Evolutionary conservation across 2,329 filamentous ascomycete genomes (phyloP).

Genomic region (Epichloe hybrida): DNA sequence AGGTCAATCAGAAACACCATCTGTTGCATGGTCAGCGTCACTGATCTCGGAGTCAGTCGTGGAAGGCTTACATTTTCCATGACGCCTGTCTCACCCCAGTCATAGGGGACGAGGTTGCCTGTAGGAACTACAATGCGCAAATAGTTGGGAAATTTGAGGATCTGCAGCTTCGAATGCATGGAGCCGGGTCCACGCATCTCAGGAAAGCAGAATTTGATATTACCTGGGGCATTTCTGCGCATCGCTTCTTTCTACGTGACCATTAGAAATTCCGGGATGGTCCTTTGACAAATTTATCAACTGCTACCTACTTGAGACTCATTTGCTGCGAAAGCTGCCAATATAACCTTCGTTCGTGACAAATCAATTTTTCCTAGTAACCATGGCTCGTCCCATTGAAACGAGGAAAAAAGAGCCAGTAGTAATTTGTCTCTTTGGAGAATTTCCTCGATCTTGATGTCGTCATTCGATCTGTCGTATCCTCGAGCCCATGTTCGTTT

Average conservation of each 20-base stretch:
- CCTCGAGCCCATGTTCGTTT: conserved; percentile 70
- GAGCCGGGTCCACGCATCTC: conserved; percentile 58
- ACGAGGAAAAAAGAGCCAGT: conserved; percentile 73
- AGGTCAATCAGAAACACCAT: conserved; percentile 88
- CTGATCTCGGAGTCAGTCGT: background rate
- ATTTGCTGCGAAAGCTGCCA: conserved; percentile 41
- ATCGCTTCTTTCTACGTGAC: conserved; percentile 30
- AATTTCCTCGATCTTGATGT: conserved; percentile 82
- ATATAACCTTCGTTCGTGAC: conserved; percentile 44
- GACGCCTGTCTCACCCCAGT: conserved; percentile 76
- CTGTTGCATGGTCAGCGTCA: conserved; percentile 24
- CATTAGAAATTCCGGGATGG: conserved; percentile 7
- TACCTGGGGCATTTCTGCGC: conserved; percentile 33
- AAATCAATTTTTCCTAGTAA: conserved; percentile 56
- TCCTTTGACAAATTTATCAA: background rate
- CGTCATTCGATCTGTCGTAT: conserved; percentile 46
- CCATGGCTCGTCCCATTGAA: conserved; percentile 76
- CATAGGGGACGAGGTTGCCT: conserved; percentile 71
- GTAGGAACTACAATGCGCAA: conserved; percentile 74
- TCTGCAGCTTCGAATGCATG: conserved; percentile 92
- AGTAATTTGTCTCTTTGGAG: conserved; percentile 59
- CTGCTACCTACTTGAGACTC: conserved; percentile 34
- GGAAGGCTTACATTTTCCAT: conserved; percentile 62
- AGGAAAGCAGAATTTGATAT: conserved; percentile 66
- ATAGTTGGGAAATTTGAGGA: conserved; percentile 64